phyloP scores from a whole-genome alignment of 768 basidiomycete species.

The Pisolithus tinctorius region DNA sequence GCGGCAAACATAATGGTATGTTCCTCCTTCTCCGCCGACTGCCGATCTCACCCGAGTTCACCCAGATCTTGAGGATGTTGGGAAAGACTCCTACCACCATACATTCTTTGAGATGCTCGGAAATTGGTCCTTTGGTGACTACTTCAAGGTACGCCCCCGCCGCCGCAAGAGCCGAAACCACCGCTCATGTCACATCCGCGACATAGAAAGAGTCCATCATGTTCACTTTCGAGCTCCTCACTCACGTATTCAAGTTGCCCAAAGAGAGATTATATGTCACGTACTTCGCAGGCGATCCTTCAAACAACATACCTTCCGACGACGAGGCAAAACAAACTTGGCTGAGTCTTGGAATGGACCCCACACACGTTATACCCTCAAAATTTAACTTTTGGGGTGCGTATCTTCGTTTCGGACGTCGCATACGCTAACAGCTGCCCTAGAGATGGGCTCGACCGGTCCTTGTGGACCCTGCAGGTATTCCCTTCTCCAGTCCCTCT shows the following conservation, averaged over 20 bases:
- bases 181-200: slow-evolving; percentile 3
- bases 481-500: slow-evolving; percentile 3
- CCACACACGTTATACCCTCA: slow-evolving; percentile 87
- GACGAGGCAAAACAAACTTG: slow-evolving; percentile 82
- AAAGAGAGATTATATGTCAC: slow-evolving; percentile 93
- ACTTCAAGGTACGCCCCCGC: slow-evolving; percentile 78
- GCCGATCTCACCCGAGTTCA: slow-evolving; percentile 2
- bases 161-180: neutral
- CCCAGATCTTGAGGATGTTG: slow-evolving; percentile 95
- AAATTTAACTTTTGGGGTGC: slow-evolving; percentile 99
- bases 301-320: slow-evolving; percentile 81
- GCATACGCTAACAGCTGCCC: slow-evolving; percentile 5
- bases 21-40: neutral
- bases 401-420: slow-evolving; percentile 13
- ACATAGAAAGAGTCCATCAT: slow-evolving; percentile 82
- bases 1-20: slow-evolving; percentile 96
- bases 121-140: slow-evolving; percentile 99
- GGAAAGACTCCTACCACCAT: slow-evolving; percentile 96
- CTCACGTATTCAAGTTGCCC: slow-evolving; percentile 80
- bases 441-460: slow-evolving; percentile 98
- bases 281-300: slow-evolving; percentile 94
- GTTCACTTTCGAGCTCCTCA: slow-evolving; percentile 94
- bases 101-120: slow-evolving; percentile 99
- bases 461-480: slow-evolving; percentile 96
- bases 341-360: slow-evolving; percentile 82